phyloP scores from a whole-genome alignment of 257 asterid species.

The Coffea eugenioides region DNA sequence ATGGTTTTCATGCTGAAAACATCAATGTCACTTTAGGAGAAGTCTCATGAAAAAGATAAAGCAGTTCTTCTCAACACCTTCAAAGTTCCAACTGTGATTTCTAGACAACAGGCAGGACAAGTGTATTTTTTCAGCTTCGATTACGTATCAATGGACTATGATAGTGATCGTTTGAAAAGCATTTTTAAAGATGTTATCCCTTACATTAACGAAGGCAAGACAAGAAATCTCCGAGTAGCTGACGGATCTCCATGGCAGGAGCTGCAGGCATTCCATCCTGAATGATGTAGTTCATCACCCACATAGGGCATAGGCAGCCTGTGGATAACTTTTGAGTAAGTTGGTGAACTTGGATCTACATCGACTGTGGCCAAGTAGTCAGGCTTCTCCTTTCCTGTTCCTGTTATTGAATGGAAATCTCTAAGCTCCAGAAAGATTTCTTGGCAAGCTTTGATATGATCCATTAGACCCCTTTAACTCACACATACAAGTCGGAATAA shows the following conservation, averaged over 20 bases:
- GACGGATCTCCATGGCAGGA: slow-evolving; percentile 85
- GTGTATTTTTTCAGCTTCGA: neutral
- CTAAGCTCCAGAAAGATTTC: neutral
- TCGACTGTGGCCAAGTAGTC: slow-evolving; percentile 93
- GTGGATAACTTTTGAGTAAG: slow-evolving; percentile 78
- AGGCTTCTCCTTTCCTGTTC: slow-evolving; percentile 80
- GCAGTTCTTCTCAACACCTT: too few relatives aligned
- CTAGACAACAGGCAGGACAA: neutral
- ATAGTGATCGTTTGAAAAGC: neutral
- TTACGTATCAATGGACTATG: neutral
- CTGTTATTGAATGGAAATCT: slow-evolving; percentile 30
- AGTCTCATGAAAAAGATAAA: too few relatives aligned
- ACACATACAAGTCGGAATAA: neutral
- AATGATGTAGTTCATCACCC: slow-evolving; percentile 90
- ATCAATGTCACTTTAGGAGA: neutral
- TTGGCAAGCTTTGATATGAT: too few relatives aligned
- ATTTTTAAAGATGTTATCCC: slow-evolving; percentile 12
- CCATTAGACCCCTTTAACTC: neutral
- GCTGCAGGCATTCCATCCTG: slow-evolving; percentile 99
- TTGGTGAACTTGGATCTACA: slow-evolving; percentile 76
- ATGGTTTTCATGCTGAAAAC: neutral
- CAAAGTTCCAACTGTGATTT: neutral
- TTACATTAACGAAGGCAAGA: slow-evolving; percentile 86
- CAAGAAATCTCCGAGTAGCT: slow-evolving; percentile 71
- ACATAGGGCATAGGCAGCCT: slow-evolving; percentile 88